Evolutionary conservation across 805 yeast genomes (phyloP).

Genomic region (Maudiozyma bulderi): DNA sequence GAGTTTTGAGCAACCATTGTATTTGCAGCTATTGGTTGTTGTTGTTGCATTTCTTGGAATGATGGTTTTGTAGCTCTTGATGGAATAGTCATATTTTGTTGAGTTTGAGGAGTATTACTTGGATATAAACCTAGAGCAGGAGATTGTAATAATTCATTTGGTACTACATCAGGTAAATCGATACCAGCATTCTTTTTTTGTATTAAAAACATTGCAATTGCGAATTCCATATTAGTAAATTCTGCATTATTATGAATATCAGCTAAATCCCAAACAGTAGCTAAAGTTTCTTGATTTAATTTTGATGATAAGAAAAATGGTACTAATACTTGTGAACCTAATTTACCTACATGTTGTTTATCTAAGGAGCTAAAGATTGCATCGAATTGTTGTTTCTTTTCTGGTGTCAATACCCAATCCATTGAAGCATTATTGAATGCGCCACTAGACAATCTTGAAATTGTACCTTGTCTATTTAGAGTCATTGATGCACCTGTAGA

Average conservation of each 20-base stretch:
- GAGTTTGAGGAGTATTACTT: constrained; percentile 8
- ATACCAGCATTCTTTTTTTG: constrained; percentile 74
- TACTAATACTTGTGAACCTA: constrained; percentile 77
- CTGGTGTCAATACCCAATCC: constrained; percentile 62
- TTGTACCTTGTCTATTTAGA: constrained; percentile 30
- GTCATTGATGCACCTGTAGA: constrained; percentile 20
- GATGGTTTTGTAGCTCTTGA: constrained; percentile 33
- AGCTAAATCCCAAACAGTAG: constrained; percentile 89
- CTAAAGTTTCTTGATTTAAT: constrained; percentile 73
- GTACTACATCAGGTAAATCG: constrained; percentile 69
- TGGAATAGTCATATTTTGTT: constrained; percentile 25
- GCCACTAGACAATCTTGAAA: constrained; percentile 23
- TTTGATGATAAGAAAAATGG: constrained; percentile 82
- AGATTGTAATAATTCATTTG: constrained; percentile 45
- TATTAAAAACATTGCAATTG: constrained; percentile 88
- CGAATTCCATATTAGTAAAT: constrained; percentile 73
- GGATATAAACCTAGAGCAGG: constrained; percentile 25
- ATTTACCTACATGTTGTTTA: constrained; percentile 46
- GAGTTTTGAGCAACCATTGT: constrained; percentile 18
- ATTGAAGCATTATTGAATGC: constrained; percentile 30
- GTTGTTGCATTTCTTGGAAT: constrained; percentile 10
- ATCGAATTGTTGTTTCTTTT: constrained; percentile 70
- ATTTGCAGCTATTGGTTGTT: constrained; percentile 2
- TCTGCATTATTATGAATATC: constrained; percentile 81
- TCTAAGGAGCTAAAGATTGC: constrained; percentile 72